These are phyloP conservation scores for Dactylellina haptotyla DNA, from an alignment of 2,329 filamentous ascomycete species.

Conservation along the genomic window DNA sequence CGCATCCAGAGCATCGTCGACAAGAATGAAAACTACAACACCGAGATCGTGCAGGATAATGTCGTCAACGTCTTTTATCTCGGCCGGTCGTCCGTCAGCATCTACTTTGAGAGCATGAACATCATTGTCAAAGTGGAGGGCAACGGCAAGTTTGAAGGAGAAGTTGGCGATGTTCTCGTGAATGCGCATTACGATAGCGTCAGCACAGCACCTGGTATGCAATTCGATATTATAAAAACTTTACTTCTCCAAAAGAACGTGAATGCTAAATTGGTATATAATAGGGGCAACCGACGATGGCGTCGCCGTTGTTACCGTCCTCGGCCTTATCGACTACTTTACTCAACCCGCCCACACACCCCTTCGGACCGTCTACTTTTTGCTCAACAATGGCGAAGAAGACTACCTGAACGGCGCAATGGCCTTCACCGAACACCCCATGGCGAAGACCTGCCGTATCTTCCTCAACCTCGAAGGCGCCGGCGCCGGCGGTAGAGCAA, in stretches of 20 bases:
- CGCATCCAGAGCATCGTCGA: conserved; percentile 77
- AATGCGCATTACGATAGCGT: conserved; percentile 97
- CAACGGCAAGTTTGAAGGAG: conserved; percentile 83
- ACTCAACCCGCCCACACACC: conserved; percentile 66
- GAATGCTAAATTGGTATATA: neutral
- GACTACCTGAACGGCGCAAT: conserved; percentile 88
- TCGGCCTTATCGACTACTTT: conserved; percentile 89
- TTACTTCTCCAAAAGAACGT: neutral
- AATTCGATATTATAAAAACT: neutral
- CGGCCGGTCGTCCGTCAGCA: conserved; percentile 61
- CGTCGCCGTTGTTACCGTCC: conserved; percentile 83
- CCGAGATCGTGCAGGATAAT: conserved; percentile 74
- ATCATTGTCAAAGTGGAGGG: conserved; percentile 92
- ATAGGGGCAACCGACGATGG: conserved; percentile 87
- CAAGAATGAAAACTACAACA: conserved; percentile 59
- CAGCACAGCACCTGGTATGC: conserved; percentile 77
- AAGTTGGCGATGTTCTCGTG: conserved; percentile 77
- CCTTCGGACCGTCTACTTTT: conserved; percentile 76
- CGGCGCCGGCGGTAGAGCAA: conserved; percentile 87
- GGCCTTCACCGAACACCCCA: conserved; percentile 83
- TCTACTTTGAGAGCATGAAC: conserved; percentile 93
- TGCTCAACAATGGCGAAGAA: conserved; percentile 96
- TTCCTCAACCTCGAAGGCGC: conserved; percentile 97
- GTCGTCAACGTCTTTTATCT: conserved; percentile 80
- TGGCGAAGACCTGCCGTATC: conserved; percentile 77